phyloP scores from a whole-genome alignment of 2,329 filamentous ascomycete genomes.

The Phialophora expanda region DNA sequence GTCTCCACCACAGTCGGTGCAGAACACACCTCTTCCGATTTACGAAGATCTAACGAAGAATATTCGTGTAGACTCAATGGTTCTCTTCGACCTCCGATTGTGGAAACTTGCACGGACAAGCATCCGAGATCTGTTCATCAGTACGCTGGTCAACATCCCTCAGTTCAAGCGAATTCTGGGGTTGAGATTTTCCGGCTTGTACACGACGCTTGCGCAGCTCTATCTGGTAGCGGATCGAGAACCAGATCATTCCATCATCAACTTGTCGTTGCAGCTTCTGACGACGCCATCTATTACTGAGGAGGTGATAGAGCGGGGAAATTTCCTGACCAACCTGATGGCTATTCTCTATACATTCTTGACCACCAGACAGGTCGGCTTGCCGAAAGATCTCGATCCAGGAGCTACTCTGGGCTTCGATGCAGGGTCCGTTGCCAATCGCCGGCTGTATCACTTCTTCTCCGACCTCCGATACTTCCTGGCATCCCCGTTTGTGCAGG shows the following conservation, averaged over 20 bases:
- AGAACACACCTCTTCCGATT: slow-evolving; percentile 72
- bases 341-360: slow-evolving; percentile 97
- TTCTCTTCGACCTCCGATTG: slow-evolving; percentile 90
- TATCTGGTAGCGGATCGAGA: slow-evolving; percentile 96
- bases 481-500: slow-evolving; percentile 83
- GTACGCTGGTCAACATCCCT: slow-evolving; percentile 91
- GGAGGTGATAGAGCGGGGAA: slow-evolving; percentile 91
- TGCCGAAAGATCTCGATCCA: slow-evolving; percentile 85
- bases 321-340: slow-evolving; percentile 93
- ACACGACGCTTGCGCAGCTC: slow-evolving; percentile 89
- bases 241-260: slow-evolving; percentile 98
- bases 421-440: slow-evolving; percentile 90
- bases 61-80: slow-evolving; percentile 89
- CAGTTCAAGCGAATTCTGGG: slow-evolving; percentile 95
- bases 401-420: slow-evolving; percentile 90
- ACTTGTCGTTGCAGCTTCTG: slow-evolving; percentile 92
- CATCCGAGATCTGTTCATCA: slow-evolving; percentile 91
- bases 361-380: slow-evolving; percentile 92
- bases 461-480: slow-evolving; percentile 91
- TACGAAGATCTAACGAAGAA: slow-evolving; percentile 89
- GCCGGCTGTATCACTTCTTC: slow-evolving; percentile 97
- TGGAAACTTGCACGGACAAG: slow-evolving; percentile 96
- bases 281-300: slow-evolving; percentile 96
- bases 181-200: slow-evolving; percentile 90
- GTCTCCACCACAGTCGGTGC: slow-evolving; percentile 48